These are phyloP conservation scores for Lentithecium fluviatile DNA, from an alignment of 495 filamentous ascomycete species.

Conservation along the genomic window DNA sequence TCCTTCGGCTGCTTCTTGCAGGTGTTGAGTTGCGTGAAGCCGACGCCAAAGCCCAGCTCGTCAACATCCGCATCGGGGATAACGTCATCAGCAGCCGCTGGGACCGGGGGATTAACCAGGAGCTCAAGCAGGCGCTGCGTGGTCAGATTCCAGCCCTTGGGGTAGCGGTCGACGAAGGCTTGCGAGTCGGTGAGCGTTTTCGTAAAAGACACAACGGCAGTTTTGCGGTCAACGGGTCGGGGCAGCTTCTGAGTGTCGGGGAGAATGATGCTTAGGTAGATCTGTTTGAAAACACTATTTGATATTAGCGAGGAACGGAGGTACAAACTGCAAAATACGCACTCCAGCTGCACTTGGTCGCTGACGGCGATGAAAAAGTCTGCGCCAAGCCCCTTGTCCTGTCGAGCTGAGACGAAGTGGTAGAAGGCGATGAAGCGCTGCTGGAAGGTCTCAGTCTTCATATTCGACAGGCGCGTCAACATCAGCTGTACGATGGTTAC, in stretches of 20 bases:
- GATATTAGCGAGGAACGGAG: constrained; percentile 1
- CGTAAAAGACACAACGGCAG: constrained; percentile 85
- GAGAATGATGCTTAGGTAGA: constrained; percentile 83
- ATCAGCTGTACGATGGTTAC: constrained; percentile 75
- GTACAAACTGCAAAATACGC: constrained; percentile 33
- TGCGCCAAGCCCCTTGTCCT: constrained; percentile 74
- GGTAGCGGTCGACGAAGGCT: constrained; percentile 70
- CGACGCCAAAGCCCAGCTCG: constrained; percentile 89
- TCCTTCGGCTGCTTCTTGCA: constrained; percentile 68
- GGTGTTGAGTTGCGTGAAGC: constrained; percentile 88
- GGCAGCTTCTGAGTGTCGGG: constrained; percentile 84
- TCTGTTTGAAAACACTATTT: constrained; percentile 68
- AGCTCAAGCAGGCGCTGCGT: constrained; percentile 83
- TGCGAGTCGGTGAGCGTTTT: constrained; percentile 82
- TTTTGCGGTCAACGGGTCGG: constrained; percentile 85
- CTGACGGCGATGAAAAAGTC: constrained; percentile 83
- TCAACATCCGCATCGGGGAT: constrained; percentile 85
- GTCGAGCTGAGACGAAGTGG: constrained; percentile 78
- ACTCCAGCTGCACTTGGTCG: constrained; percentile 75
- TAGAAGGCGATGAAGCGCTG: constrained; percentile 85
- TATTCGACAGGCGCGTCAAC: constrained; percentile 73
- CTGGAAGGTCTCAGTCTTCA: constrained; percentile 76
- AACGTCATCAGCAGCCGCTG: constrained; percentile 64
- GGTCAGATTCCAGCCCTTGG: constrained; percentile 87
- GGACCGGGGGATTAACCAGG: constrained; percentile 79